Percentiles rank a stretch among this genome's conserved stretches.
Evolutionary conservation across 1,284 basidiomycete genomes (phyloP).

Genomic region (Tremellales sp.): DNA sequence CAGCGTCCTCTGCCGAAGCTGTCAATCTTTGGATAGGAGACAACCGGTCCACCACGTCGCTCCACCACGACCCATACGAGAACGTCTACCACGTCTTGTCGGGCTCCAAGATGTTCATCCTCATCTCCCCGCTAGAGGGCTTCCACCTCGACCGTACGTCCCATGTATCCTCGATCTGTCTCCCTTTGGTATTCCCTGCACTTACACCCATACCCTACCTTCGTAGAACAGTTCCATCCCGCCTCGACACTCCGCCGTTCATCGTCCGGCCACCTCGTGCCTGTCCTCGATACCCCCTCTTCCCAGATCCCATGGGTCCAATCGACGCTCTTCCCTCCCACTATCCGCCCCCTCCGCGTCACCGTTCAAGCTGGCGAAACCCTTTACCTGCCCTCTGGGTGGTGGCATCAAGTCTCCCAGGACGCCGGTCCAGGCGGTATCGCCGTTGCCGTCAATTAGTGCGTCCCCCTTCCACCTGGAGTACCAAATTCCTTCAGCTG

Average conservation of each 20-base stretch:
- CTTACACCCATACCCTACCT: neutral
- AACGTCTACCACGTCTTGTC: constrained; percentile 84
- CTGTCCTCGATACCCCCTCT: constrained; percentile 13
- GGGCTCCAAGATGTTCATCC: constrained; percentile 76
- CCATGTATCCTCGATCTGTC: constrained; percentile 2
- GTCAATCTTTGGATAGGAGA: constrained; percentile 90
- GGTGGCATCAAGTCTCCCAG: constrained; percentile 86
- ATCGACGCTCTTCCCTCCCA: constrained; percentile 54
- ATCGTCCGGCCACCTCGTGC: constrained; percentile 29
- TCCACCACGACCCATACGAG: constrained; percentile 80
- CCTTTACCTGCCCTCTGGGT: constrained; percentile 81
- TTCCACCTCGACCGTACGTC: constrained; percentile 68
- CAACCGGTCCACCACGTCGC: constrained; percentile 67
- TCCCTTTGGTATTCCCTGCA: constrained; percentile 6
- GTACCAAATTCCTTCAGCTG: constrained; percentile 1
- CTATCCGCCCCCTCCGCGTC: constrained; percentile 63
- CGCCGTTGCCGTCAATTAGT: constrained; percentile 79
- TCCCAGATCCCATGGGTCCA: constrained; percentile 59
- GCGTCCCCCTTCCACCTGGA: constrained; percentile 52
- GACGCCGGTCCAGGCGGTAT: constrained; percentile 47
- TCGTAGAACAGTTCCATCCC: constrained; percentile 63
- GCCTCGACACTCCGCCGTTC: constrained; percentile 66
- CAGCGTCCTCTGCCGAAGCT: constrained; percentile 70
- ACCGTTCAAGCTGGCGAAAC: constrained; percentile 68
- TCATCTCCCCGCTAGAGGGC: constrained; percentile 82